Evolutionary conservation across 805 yeast species (phyloP), one percentile per base, ranked within the genome.

Genomic region (Wickerhamiella cacticola): DNA sequence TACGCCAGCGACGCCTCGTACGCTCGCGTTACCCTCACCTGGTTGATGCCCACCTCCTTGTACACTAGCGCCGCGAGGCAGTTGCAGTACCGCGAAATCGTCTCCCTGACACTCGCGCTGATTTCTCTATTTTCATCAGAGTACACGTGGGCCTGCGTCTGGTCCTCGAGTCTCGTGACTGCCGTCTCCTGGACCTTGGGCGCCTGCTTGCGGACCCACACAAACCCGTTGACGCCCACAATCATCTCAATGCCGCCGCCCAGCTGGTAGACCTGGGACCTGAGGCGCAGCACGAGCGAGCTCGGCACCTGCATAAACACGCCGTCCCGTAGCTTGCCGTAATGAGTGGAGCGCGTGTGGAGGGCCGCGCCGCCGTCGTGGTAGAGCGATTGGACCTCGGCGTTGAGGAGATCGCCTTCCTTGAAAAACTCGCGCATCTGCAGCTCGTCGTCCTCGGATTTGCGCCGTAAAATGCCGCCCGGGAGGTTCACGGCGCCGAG

Each of bases 401-500:
- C 95, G 61, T 92, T 92, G 51, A 92, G 70, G 52, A 94, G 70
- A 63, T 92, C 98, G 13, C 98, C 98, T 60, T 94, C 99, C 61
- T 92, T 92, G 56, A 92, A 68, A 59, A 88, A 85, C 56, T 75
- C 77, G 59, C 98, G 75, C 99, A 94, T 92, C 61, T 89, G 95
- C 54, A 92, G 71, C 67, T 92, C 98, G 68, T 92, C 99, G 54
- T 82, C 79, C 61, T 94, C 98, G 28, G 88, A 79, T 63, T 94
- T 92, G 59, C 98, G 75, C 65, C 98, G 76, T 57, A 92, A 68
- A 2, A 92, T 83, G 48, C 99, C 99, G 47, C 99, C 98, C 1
- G 99, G 99, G 53, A 92, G 71, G 63, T 92, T 92, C 18, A 92
- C 95, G 1, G 96, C 85, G 10, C 98, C 98, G 49, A 94, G 72